Evolutionary conservation across 306 rosid genomes (phyloP), one percentile per base, ranked within the genome.

Genomic region (Myrica gale): DNA sequence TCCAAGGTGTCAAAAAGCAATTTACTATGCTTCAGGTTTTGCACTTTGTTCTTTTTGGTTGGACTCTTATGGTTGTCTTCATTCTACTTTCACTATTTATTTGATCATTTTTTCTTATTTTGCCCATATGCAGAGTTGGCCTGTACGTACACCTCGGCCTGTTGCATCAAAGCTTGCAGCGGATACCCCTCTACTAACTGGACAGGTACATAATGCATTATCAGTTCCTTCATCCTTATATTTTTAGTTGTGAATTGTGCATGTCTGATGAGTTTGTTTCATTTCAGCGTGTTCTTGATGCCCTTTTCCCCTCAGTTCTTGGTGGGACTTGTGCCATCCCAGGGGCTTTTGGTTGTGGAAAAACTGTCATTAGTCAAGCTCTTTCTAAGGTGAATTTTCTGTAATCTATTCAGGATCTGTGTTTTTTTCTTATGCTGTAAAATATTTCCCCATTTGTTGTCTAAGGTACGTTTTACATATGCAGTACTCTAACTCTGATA

Each of bases 251-350:
- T 57, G 66, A 77, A 56, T 58, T 76, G 37, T 48, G 45, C 44
- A 45, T 69, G 68, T 82, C 82, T 87, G 53, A 84, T 84, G 71
- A 75, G 80, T 76, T 68, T 76, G 62, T 83, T 85, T 84, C 58
- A 48, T 61, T 17, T 82, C 85, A 96, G 99, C 98, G 99, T 58
- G 98, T 90, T 89, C 98, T 96, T 87, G 99, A 96, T 90, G 99
- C 99, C 41, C 99, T 96, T 76, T 96, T 96, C 82, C 99, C 99
- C 68, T 96, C 99, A 9, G 99, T 96, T 81, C 99, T 96, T 81
- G 99, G 99, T 70, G 99, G 99, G 67, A 96, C 99, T 46, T 96
- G 99, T 88, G 99, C 99, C 86, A 96, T 96, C 19, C 99, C 99
- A 72, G 98, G 98, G 65, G 99, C 99, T 74, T 96, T 96, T 82